Evolutionary conservation across 768 basidiomycete genomes (phyloP).

Genomic region (Rhodosporidiobolus odoratus): DNA sequence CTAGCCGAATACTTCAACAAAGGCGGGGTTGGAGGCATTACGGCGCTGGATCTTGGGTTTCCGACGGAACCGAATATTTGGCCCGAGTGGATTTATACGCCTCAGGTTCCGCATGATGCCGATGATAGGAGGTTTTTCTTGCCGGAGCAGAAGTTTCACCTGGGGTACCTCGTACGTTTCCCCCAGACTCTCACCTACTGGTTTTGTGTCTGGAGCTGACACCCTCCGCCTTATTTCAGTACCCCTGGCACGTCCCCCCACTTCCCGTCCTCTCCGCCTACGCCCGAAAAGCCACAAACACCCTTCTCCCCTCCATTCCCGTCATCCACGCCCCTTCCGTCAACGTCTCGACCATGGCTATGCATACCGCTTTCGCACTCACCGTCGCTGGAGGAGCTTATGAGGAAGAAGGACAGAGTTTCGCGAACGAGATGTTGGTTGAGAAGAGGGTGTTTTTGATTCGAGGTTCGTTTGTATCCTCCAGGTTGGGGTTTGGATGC

Average conservation of each 20-base stretch:
- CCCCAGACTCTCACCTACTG: too few relatives aligned
- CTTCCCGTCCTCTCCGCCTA: slow-evolving; percentile 21
- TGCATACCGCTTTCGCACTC: slow-evolving; percentile 28
- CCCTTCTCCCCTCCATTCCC: slow-evolving; percentile 23
- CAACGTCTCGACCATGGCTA: slow-evolving; percentile 8
- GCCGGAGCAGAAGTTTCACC: slow-evolving; percentile 4
- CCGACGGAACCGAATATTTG: slow-evolving; percentile 20
- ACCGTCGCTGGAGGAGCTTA: slow-evolving; percentile 31
- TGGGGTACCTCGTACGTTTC: slow-evolving; percentile 7
- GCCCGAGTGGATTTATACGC: slow-evolving; percentile 15
- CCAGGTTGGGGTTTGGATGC: too few relatives aligned
- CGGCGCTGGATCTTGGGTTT: slow-evolving; percentile 38
- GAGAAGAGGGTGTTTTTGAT: slow-evolving; percentile 37
- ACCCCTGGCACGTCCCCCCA: slow-evolving; percentile 27
- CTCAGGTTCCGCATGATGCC: background rate
- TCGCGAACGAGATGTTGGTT: slow-evolving; percentile 37
- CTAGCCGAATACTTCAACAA: slow-evolving; percentile 35
- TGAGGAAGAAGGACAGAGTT: slow-evolving; percentile 22
- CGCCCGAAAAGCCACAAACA: slow-evolving; percentile 16
- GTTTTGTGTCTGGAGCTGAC: too few relatives aligned
- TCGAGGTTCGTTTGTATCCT: slow-evolving; percentile 5
- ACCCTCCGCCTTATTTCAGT: background rate
- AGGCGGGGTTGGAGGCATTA: slow-evolving; percentile 36
- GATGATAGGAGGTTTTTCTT: slow-evolving; percentile 16
- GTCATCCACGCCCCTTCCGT: slow-evolving; percentile 20